These are phyloP conservation scores for Colletotrichum ledebouriae DNA, from an alignment of 2,329 filamentous ascomycete genomes.

Conservation along the genomic window DNA sequence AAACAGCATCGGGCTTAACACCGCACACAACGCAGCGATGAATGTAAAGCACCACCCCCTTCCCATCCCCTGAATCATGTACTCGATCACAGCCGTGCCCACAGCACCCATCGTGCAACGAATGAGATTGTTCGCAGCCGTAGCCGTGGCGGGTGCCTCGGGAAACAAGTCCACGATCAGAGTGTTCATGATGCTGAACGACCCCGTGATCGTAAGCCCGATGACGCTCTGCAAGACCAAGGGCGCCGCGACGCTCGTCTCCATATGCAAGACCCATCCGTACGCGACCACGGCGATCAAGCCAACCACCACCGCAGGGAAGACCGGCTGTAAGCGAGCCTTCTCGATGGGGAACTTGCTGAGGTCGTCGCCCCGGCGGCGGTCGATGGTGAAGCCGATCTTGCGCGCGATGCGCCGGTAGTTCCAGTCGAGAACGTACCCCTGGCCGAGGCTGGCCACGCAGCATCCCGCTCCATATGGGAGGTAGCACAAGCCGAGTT, in stretches of 20 bases:
- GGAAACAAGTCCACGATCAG: constrained; percentile 75
- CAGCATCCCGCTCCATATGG: constrained; percentile 67
- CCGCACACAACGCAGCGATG: constrained; percentile 64
- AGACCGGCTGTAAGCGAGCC: constrained; percentile 67
- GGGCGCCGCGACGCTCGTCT: constrained; percentile 66
- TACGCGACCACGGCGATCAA: constrained; percentile 67
- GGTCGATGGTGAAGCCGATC: constrained; percentile 72
- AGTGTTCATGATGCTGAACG: constrained; percentile 74
- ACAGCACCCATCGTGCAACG: constrained; percentile 72
- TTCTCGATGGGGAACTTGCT: constrained; percentile 67
- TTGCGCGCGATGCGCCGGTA: constrained; percentile 76
- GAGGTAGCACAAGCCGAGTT: constrained; percentile 68
- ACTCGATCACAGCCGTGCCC: constrained; percentile 70
- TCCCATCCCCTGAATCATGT: constrained; percentile 69
- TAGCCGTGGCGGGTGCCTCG: constrained; percentile 70
- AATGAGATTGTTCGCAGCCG: constrained; percentile 74
- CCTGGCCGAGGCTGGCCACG: constrained; percentile 64
- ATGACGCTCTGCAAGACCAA: constrained; percentile 69
- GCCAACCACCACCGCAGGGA: constrained; percentile 67
- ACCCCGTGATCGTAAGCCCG: constrained; percentile 69
- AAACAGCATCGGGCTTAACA: constrained; percentile 63
- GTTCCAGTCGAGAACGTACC: constrained; percentile 74
- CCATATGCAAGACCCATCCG: constrained; percentile 68
- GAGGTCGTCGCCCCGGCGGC: constrained; percentile 67
- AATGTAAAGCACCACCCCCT: constrained; percentile 74